Evolutionary conservation across 2,329 filamentous ascomycete genomes (phyloP), one percentile per base, ranked within the genome.

Genomic region (Dothistroma septosporum): DNA sequence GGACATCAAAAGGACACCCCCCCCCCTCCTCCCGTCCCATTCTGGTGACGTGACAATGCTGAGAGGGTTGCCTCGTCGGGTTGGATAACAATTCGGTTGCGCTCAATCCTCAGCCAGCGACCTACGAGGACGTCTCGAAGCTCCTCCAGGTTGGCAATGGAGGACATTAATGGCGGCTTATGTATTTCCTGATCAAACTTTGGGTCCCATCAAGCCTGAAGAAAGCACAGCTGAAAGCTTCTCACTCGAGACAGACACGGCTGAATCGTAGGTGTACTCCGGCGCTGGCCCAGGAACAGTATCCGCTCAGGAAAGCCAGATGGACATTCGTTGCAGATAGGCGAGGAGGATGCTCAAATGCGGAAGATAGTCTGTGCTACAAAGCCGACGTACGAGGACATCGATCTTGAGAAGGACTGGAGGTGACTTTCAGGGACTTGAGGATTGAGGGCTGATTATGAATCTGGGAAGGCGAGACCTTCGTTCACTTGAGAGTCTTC

Each of bases 261-360:
- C 79, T 69, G 82, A 81, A 61, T 68, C 91, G 65, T 92, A 89
- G 89, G 80, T 92, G 28, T 91, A 91, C 74, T 70, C 75, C 60
- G 59, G 65, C n/a, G 22, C 53, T 65, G 3, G 59, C 62, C 14
- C 57, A 62, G 31, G 61, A 65, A 22, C 74, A 90, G 5, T 78
- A 83, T 54, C 55, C 63, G 7, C 49, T 65, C 31, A 48, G 63
- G 31, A 57, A 65, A 37, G 57, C 60, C 10, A 61, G 61, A 6
- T 65, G 63, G 63, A 59, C 61, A 16, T 65, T 65, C 44, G 33
- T 65, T 5, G 63, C 59, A 61, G n/a, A 48, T 59, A 50, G 59
- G 59, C 7, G 57, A 61, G 59, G 57, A 61, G 57, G 58, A 58
- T 53, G 61, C 61, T 11, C 57, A 63, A 41, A 56, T 65, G 14